phyloP scores from a whole-genome alignment of 2,329 filamentous ascomycete species.

The Zasmidium angulare region DNA sequence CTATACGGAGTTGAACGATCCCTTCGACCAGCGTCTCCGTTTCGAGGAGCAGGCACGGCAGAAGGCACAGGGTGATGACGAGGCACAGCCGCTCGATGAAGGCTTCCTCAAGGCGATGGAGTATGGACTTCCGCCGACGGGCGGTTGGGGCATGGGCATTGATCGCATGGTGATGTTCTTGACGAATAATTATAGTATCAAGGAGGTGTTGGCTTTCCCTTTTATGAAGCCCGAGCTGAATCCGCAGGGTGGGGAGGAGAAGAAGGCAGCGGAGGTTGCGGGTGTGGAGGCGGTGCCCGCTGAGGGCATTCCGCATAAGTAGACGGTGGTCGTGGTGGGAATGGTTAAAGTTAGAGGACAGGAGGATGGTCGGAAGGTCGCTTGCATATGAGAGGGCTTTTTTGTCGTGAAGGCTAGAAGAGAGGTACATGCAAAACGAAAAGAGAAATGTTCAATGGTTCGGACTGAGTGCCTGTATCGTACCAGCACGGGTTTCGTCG shows the following conservation, averaged over 20 bases:
- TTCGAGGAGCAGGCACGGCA: conserved; percentile 95
- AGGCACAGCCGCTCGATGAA: conserved; percentile 94
- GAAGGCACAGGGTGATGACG: conserved; percentile 95
- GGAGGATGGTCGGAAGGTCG: no score
- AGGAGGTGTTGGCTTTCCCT: conserved; percentile 93
- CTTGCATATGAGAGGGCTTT: no score
- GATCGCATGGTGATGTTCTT: conserved; percentile 94
- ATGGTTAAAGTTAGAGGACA: no score
- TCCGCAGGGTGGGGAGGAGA: conserved; percentile 43
- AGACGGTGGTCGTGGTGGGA: no score
- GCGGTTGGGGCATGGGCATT: conserved; percentile 92
- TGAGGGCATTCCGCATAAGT: conserved; percentile 46
- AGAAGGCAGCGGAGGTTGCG: conserved; percentile 62
- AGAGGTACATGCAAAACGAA: no score
- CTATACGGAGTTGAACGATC: conserved; percentile 97
- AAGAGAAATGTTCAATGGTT: no score
- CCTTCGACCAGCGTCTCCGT: conserved; percentile 86
- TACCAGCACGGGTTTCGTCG: no score
- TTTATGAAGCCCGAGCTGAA: conserved; percentile 83
- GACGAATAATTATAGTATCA: conserved; percentile 92
- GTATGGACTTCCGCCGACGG: conserved; percentile 88
- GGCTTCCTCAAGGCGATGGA: conserved; percentile 90
- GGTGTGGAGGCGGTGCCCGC: conserved; percentile 59
- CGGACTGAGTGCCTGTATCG: no score
- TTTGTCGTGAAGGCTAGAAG: no score